Evolutionary conservation across 305 asterid genomes (phyloP), one percentile per base, ranked within the genome.

Genomic region (Andrographis paniculata): DNA sequence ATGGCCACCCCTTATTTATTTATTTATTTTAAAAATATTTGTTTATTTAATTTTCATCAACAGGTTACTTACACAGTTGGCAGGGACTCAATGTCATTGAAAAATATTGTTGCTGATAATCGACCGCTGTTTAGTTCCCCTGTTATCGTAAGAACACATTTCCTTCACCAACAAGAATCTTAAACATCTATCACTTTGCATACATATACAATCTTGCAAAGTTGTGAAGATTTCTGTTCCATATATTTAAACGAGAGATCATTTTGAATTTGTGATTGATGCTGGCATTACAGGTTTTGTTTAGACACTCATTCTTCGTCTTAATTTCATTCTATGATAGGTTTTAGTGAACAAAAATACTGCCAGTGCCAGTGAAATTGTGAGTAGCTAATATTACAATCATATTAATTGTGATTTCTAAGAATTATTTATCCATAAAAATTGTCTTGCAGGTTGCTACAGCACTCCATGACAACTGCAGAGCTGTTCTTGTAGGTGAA

Each of bases 341-440:
- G 89, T 91, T 60, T 68, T 91, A 84, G 99, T 91, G 77, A 91
- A 91, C 62, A 81, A 64, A 64, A 91, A 78, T 68, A 87, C 99
- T 42, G 99, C 99, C 13, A 91, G 99, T 67, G 96, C 99, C 31
- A 91, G 99, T 67, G 99, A 91, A 87, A 91, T 91, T 59, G 99
- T 91, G 72, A 91, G 99, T 60, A 59, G 40, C 61, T 69, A 53
- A 62, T 42, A 56, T 40, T 45, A 66, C 24, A 33, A 38, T 24
- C 33, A 48, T 53, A 51, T 18, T 40, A 8, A 35, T 55, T 28
- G 45, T 2, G 2, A 3, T n/a, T 12, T 13, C 8, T 3, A 37
- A 17, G 17, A 13, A 37, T 13, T 0, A 3, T 3, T 13, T 14
- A 13, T 14, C 13, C 0, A 33, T 13, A 37, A 13, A 13, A 31